A percentile compares a stretch with the other conserved stretches of the same genome.
phyloP scores from a whole-genome alignment of 306 rosid species.

The Vicia faba region DNA sequence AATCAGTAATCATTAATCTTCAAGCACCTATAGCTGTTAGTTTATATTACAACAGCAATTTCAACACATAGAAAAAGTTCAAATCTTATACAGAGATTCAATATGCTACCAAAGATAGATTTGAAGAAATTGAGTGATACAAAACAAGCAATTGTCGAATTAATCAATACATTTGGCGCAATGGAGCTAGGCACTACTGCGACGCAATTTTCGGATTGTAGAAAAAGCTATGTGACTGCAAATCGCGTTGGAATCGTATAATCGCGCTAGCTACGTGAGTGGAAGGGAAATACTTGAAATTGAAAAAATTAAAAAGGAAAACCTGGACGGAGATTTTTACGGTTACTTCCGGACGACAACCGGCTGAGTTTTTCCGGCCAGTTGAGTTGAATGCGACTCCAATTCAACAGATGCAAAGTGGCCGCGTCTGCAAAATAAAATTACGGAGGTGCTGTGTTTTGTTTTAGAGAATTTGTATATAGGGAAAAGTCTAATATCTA shows the following conservation, averaged over 20 bases:
- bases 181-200: neutral
- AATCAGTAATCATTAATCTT: neutral
- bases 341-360: neutral
- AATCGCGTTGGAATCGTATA: neutral
- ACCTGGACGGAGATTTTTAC: neutral
- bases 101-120: neutral
- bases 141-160: too few relatives aligned
- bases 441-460: neutral
- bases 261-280: neutral
- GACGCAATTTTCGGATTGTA: neutral
- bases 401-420: neutral
- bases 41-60: constrained; percentile 3
- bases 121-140: neutral
- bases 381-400: neutral
- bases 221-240: neutral
- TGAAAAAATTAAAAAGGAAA: neutral
- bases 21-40: constrained; percentile 1
- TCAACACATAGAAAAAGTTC: too few relatives aligned
- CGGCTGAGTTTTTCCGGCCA: neutral
- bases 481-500: too few relatives aligned
- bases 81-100: too few relatives aligned
- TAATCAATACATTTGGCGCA: neutral
- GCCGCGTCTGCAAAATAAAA: too few relatives aligned
- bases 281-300: neutral
- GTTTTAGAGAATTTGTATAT: too few relatives aligned